These are phyloP conservation scores for Agaricus blazei DNA, from an alignment of 768 basidiomycete genomes.

Conservation along the genomic window DNA sequence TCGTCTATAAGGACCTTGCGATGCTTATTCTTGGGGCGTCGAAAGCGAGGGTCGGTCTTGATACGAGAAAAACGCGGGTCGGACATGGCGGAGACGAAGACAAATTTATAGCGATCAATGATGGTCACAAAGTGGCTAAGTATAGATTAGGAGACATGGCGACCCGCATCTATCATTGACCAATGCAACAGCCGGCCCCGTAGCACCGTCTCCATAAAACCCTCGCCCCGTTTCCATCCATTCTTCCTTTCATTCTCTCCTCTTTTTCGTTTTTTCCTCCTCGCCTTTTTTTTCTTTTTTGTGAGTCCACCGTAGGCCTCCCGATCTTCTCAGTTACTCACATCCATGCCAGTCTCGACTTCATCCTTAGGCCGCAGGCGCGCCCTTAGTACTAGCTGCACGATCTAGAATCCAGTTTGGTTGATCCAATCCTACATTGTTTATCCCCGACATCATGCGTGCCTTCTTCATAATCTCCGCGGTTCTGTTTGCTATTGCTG, in stretches of 20 bases:
- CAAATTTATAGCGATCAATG: background rate
- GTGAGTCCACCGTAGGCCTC: background rate
- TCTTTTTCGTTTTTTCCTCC: constrained; percentile 13
- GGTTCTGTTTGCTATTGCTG: constrained; percentile 36
- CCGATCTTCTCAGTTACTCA: constrained; percentile 10
- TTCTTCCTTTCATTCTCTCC: constrained; percentile 12
- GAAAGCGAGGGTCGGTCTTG: constrained; percentile 90
- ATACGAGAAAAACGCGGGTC: constrained; percentile 88
- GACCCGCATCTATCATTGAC: constrained; percentile 14
- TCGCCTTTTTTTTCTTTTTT: constrained; percentile 14
- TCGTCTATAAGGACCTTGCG: constrained; percentile 88
- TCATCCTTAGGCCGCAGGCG: constrained; percentile 25
- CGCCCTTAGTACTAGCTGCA: constrained; percentile 22
- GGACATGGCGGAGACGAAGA: constrained; percentile 38
- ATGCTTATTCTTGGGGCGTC: constrained; percentile 72
- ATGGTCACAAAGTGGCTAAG: constrained; percentile 3
- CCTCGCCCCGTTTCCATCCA: constrained; percentile 3
- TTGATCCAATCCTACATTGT: constrained; percentile 8
- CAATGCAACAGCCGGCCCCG: constrained; percentile 4
- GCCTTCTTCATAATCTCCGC: constrained; percentile 31
- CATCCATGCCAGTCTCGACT: constrained; percentile 19
- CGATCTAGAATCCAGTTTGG: constrained; percentile 14
- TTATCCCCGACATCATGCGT: constrained; percentile 37
- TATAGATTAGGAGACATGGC: constrained; percentile 11
- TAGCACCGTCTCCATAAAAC: constrained; percentile 5